Evolutionary conservation across 345 rosid genomes (phyloP).

Genomic region (Heritiera littoralis): DNA sequence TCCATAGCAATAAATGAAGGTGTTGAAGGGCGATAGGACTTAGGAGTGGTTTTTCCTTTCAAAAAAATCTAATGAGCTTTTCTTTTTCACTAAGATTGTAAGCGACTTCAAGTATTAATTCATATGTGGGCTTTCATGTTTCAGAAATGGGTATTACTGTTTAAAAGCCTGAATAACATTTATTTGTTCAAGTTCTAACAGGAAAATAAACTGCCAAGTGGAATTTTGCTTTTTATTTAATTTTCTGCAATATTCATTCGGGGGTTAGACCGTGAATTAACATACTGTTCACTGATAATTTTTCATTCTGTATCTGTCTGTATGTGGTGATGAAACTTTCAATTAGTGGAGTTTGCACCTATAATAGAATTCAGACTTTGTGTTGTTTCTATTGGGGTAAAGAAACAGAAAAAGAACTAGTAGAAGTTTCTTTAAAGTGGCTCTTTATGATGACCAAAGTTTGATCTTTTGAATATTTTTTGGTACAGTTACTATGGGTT

Average conservation of each 20-base stretch:
- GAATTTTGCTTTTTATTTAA: background rate
- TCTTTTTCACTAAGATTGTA: background rate
- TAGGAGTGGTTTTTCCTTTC: background rate
- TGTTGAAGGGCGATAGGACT: background rate
- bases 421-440: background rate
- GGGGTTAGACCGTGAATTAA: background rate
- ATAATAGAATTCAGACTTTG: background rate
- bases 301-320: background rate
- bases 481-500: conserved; percentile 88
- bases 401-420: background rate
- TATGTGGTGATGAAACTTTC: background rate
- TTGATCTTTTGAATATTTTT: conserved; percentile 15
- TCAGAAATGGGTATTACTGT: background rate
- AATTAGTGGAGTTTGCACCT: background rate
- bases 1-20: background rate
- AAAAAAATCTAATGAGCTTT: background rate
- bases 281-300: background rate
- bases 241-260: background rate
- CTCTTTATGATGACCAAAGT: conserved; percentile 1
- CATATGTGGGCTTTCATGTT: background rate
- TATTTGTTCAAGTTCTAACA: background rate
- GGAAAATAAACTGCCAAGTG: background rate
- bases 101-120: background rate
- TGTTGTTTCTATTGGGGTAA: background rate
- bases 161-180: background rate